A percentile compares a stretch with the other conserved stretches of the same genome.
Conservation (phyloP, 2,329 filamentous ascomycete species). For the Stachybotrys echinatus region DNA sequence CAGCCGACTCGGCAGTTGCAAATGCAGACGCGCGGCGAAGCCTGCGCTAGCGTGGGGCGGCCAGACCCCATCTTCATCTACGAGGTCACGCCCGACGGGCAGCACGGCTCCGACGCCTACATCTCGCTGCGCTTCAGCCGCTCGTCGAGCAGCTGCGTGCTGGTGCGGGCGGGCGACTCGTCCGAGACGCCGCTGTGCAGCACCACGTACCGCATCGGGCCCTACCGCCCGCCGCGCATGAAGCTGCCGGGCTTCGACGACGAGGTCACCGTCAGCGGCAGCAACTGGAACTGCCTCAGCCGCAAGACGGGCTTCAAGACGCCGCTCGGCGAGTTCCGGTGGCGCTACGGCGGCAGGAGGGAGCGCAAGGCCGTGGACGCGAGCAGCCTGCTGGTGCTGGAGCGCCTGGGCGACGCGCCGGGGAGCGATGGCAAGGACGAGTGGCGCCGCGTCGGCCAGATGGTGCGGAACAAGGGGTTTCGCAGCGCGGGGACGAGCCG, state of each 20-base stretch:
- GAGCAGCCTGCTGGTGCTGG: constrained; percentile 44
- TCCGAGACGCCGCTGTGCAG: constrained; percentile 31
- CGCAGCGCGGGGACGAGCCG: constrained; percentile 32
- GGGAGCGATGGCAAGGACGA: constrained; percentile 18
- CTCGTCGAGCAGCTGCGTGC: constrained; percentile 41
- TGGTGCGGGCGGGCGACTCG: constrained; percentile 35
- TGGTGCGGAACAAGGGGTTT: constrained; percentile 34
- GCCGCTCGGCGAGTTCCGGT: constrained; percentile 45
- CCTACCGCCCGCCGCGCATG: constrained; percentile 44
- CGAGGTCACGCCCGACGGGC: constrained; percentile 31
- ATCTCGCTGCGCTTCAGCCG: constrained; percentile 42
- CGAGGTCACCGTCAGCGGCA: constrained; percentile 1
- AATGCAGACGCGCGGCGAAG: constrained; percentile 41
- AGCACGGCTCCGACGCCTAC: constrained; percentile 38
- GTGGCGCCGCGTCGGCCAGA: constrained; percentile 31
- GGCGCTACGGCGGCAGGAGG: constrained; percentile 46
- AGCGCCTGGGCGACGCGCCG: constrained; percentile 31
- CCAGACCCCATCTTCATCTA: constrained; percentile 37
- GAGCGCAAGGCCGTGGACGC: constrained; percentile 38
- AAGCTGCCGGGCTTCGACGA: constrained; percentile 8
- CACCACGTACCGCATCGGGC: constrained; percentile 54
- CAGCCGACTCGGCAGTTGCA: constrained; percentile 39
- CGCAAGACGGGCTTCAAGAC: constrained; percentile 41
- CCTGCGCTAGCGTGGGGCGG: constrained; percentile 32
- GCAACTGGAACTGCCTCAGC: constrained; percentile 34